Percentiles rank a stretch among this genome's conserved stretches.
Conservation (phyloP, 768 basidiomycete genomes). For the Kwoniella botswanensis region DNA sequence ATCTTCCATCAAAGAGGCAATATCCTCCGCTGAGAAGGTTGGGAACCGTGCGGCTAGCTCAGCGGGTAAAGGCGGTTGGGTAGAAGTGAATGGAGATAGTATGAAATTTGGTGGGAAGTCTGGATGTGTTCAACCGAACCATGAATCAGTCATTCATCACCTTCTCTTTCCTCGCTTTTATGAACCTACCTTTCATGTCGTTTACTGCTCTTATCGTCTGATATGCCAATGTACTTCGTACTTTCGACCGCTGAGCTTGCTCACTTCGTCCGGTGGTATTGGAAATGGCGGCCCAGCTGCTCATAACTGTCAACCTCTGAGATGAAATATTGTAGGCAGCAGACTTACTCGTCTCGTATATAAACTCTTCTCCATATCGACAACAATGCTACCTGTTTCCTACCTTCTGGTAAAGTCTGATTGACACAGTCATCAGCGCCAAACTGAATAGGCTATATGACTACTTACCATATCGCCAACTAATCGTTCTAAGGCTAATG, state of each 20-base stretch:
- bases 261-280: conserved; percentile 78
- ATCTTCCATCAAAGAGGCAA: conserved; percentile 52
- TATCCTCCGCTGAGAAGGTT: conserved; percentile 32
- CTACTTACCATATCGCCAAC: conserved; percentile 62
- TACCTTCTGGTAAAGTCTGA: conserved; percentile 72
- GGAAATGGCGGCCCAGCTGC: conserved; percentile 77
- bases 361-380: conserved; percentile 87
- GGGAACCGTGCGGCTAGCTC: conserved; percentile 55
- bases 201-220: conserved; percentile 62
- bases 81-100: conserved; percentile 43
- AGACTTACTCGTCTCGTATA: conserved; percentile 82
- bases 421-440: conserved; percentile 1
- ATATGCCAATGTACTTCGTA: conserved; percentile 76
- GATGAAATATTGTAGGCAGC: neutral
- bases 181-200: conserved; percentile 38
- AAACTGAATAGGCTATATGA: neutral
- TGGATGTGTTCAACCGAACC: neutral
- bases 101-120: conserved; percentile 42
- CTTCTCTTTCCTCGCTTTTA: no score
- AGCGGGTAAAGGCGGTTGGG: conserved; percentile 37
- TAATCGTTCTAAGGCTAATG: conserved; percentile 51
- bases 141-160: neutral
- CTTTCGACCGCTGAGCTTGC: conserved; percentile 72
- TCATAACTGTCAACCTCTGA: neutral
- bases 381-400: conserved; percentile 71